Percentiles rank a stretch among this genome's conserved stretches.
phyloP scores from a whole-genome alignment of 2,329 filamentous ascomycete genomes.

The Chalaropsis ovoidea region DNA sequence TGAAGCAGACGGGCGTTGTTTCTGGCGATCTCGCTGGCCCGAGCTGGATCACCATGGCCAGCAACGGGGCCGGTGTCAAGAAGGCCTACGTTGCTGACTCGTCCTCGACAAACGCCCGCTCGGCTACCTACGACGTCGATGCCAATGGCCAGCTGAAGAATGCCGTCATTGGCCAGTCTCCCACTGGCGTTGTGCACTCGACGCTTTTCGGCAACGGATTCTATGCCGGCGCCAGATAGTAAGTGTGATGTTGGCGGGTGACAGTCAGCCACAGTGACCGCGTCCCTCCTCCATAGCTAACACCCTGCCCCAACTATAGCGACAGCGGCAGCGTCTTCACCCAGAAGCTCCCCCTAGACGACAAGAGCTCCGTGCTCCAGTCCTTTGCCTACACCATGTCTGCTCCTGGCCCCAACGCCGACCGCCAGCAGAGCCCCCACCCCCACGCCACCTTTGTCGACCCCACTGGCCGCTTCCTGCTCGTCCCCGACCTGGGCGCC shows the following conservation, averaged over 20 bases:
- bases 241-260: slow-evolving; percentile 25
- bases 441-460: slow-evolving; percentile 44
- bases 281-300: background rate
- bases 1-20: slow-evolving; percentile 25
- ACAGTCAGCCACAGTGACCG: background rate
- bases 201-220: slow-evolving; percentile 36
- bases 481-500: slow-evolving; percentile 45
- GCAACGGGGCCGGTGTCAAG: slow-evolving; percentile 9
- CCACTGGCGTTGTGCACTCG: slow-evolving; percentile 36
- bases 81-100: slow-evolving; percentile 27
- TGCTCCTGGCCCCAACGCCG: slow-evolving; percentile 36
- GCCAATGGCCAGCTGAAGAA: slow-evolving; percentile 31
- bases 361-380: slow-evolving; percentile 31
- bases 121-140: slow-evolving; percentile 29
- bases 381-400: slow-evolving; percentile 37
- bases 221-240: slow-evolving; percentile 40
- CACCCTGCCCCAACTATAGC: slow-evolving; percentile 28
- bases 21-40: slow-evolving; percentile 26
- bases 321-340: slow-evolving; percentile 37
- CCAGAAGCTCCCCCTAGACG: slow-evolving; percentile 35
- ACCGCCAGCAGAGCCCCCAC: slow-evolving; percentile 46
- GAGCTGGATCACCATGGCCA: slow-evolving; percentile 27
- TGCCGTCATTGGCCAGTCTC: slow-evolving; percentile 28
- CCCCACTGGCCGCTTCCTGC: slow-evolving; percentile 40
- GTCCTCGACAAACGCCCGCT: slow-evolving; percentile 32